Conservation (phyloP, 179 eudicot genomes). For the Spergularia azorica region DNA sequence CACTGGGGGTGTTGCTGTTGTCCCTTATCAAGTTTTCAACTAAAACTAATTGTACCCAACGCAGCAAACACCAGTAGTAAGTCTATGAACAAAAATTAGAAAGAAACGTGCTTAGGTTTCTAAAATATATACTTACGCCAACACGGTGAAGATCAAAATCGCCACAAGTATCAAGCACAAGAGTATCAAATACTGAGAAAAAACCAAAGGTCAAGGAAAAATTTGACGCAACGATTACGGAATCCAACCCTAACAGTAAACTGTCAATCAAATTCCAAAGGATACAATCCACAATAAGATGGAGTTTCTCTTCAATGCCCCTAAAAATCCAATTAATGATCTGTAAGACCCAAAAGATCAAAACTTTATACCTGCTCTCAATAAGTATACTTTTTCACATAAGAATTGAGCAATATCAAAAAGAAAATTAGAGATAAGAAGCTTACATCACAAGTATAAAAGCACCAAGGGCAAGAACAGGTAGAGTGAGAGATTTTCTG, state of each 20-base stretch:
- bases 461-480: constrained; percentile 86
- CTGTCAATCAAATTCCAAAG: constrained; percentile 23
- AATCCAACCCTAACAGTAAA: not conserved
- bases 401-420: not conserved
- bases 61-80: not conserved
- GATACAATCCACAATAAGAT: constrained; percentile 91
- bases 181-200: constrained; percentile 70
- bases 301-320: constrained; percentile 86
- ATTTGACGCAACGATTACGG: not conserved
- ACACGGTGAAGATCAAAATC: constrained; percentile 81
- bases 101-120: not conserved
- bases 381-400: not conserved
- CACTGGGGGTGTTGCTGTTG: too few relatives aligned
- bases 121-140: constrained; percentile 74
- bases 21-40: too few relatives aligned
- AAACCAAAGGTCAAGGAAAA: constrained; percentile 32
- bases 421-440: not conserved
- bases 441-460: constrained; percentile 76
- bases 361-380: not conserved
- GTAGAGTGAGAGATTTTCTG: constrained; percentile 82
- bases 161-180: constrained; percentile 69
- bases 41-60: too few relatives aligned
- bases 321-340: constrained; percentile 85
- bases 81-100: not conserved
- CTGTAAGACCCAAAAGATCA: constrained; percentile 40